Evolutionary conservation across 2,329 filamentous ascomycete genomes (phyloP).

Genomic region (Aspergillus hortae): DNA sequence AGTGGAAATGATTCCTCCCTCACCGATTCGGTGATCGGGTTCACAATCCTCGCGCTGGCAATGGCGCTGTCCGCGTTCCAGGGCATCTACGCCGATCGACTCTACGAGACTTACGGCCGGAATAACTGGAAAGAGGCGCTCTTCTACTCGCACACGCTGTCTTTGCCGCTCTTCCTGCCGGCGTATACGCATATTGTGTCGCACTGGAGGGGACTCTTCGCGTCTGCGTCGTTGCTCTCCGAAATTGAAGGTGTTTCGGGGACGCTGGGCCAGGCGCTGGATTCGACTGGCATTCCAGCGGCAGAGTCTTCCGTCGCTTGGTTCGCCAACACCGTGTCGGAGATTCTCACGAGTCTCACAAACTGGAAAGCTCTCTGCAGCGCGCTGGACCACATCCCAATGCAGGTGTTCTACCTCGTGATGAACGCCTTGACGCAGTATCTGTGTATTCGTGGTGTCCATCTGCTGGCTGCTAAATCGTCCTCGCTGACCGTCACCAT

Average conservation of each 20-base stretch:
- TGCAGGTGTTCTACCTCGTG: constrained; percentile 37
- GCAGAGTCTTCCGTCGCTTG: neutral
- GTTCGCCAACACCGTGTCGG: neutral
- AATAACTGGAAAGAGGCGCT: constrained; percentile 91
- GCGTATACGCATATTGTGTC: constrained; percentile 31
- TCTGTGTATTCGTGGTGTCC: constrained; percentile 91
- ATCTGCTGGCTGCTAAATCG: constrained; percentile 81
- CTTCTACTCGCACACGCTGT: constrained; percentile 74
- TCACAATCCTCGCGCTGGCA: constrained; percentile 78
- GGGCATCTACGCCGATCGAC: constrained; percentile 90
- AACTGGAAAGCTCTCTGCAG: constrained; percentile 12
- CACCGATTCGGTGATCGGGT: constrained; percentile 56
- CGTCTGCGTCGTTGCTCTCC: constrained; percentile 32
- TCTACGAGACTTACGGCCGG: constrained; percentile 76
- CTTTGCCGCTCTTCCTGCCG: constrained; percentile 43
- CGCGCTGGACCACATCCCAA: constrained; percentile 27
- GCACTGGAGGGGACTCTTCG: constrained; percentile 34
- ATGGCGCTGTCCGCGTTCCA: constrained; percentile 90
- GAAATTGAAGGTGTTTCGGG: constrained; percentile 7
- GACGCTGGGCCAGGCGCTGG: neutral
- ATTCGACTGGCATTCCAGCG: neutral
- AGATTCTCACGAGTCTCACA: neutral
- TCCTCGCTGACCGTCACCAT: constrained; percentile 95
- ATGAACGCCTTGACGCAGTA: constrained; percentile 78
- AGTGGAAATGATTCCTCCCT: constrained; percentile 19